phyloP scores from a whole-genome alignment of 331 rosid species.

The Quercus lobata region DNA sequence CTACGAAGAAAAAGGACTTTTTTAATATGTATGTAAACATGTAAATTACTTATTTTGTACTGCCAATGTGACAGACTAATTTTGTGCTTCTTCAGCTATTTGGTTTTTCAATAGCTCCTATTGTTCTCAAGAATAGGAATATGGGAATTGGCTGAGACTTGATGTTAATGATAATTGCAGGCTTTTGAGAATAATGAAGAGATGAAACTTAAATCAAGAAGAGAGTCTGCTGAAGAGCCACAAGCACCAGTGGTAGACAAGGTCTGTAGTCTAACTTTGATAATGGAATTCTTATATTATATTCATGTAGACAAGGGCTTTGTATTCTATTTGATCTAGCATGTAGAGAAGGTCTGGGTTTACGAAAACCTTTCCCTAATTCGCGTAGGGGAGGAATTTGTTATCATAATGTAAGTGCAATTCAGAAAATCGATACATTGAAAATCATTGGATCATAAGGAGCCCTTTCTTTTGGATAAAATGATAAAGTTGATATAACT shows the following conservation, averaged over 20 bases:
- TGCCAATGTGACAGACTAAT: neutral
- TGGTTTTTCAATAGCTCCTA: neutral
- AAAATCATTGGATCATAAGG: neutral
- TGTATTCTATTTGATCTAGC: no score
- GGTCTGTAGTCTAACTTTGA: constrained; percentile 42
- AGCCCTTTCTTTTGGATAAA: neutral
- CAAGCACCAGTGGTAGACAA: constrained; percentile 56
- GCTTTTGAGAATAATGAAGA: constrained; percentile 74
- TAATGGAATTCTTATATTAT: neutral
- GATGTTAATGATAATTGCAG: constrained; percentile 41
- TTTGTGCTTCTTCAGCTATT: neutral
- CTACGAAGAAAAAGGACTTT: no score
- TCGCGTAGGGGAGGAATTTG: neutral
- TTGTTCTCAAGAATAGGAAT: neutral
- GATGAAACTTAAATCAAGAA: constrained; percentile 70
- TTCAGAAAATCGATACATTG: neutral
- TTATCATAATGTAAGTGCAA: neutral
- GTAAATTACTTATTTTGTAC: neutral
- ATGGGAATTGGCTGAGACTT: constrained; percentile 13
- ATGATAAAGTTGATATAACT: neutral
- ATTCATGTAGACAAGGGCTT: no score
- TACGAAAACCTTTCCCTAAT: no score
- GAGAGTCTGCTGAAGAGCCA: constrained; percentile 59
- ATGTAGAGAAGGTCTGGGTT: no score
- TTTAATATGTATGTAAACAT: neutral